phyloP scores from a whole-genome alignment of 2,329 filamentous ascomycete species.

The Microsporum audouinii region DNA sequence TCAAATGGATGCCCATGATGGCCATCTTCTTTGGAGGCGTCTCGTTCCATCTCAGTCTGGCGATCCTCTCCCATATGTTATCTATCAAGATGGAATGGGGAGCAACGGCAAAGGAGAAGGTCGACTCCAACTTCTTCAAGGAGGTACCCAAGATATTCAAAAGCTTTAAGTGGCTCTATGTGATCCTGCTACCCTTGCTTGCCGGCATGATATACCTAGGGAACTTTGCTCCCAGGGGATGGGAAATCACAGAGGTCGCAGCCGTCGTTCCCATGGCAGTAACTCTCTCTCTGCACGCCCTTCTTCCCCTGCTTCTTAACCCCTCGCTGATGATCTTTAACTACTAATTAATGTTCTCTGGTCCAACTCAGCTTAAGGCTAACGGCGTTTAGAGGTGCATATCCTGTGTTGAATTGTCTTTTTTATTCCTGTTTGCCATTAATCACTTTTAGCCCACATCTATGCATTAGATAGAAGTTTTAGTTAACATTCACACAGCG shows the following conservation, averaged over 20 bases:
- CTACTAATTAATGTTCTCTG: constrained; percentile 9
- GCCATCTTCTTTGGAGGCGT: constrained; percentile 68
- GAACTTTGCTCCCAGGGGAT: constrained; percentile 23
- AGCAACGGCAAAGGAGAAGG: constrained; percentile 62
- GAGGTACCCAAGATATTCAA: constrained; percentile 69
- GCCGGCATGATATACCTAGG: constrained; percentile 22
- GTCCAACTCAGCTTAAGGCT: background rate
- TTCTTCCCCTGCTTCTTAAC: constrained; percentile 16
- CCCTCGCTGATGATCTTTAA: constrained; percentile 19
- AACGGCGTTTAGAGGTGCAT: background rate
- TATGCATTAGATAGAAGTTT: background rate
- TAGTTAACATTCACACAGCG: background rate
- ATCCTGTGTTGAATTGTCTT: background rate
- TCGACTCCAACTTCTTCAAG: constrained; percentile 73
- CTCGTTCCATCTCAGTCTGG: constrained; percentile 65
- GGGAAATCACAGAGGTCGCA: constrained; percentile 29
- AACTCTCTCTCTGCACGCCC: constrained; percentile 14
- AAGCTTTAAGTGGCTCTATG: constrained; percentile 63
- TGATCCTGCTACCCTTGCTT: constrained; percentile 16
- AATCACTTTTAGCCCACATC: background rate
- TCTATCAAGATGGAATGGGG: constrained; percentile 80
- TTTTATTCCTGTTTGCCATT: background rate
- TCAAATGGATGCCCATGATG: constrained; percentile 52
- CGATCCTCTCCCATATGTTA: constrained; percentile 71
- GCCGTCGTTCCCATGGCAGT: constrained; percentile 16